These are phyloP conservation scores for Yamadazyma conglobata DNA, from an alignment of 1,139 yeast species.

Conservation along the genomic window DNA sequence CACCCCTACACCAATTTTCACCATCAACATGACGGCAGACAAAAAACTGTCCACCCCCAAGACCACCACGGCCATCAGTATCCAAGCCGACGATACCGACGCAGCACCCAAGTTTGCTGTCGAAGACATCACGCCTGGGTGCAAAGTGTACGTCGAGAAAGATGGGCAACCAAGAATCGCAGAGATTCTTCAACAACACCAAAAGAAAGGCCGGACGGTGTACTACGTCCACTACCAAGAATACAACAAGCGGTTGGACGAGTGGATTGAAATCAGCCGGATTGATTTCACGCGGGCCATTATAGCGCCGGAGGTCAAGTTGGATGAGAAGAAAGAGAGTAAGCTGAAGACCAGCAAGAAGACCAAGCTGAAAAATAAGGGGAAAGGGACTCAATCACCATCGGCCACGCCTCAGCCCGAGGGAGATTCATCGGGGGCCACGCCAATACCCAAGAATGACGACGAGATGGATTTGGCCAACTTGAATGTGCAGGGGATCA, in stretches of 20 bases:
- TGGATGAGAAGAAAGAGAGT: conserved; percentile 39
- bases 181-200: conserved; percentile 76
- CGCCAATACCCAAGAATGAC: conserved; percentile 31
- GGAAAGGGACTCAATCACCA: conserved; percentile 9
- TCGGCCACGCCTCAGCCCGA: conserved; percentile 16
- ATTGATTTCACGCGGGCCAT: conserved; percentile 69
- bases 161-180: conserved; percentile 80
- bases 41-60: no score
- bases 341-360: conserved; percentile 24
- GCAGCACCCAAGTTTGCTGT: conserved; percentile 23
- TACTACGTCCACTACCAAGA: conserved; percentile 94
- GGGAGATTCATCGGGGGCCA: conserved; percentile 18
- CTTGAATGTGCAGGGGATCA: conserved; percentile 77
- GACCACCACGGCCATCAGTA: conserved; percentile 13
- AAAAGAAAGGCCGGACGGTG: conserved; percentile 70
- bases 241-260: conserved; percentile 86
- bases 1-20: no score
- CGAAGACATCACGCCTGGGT: conserved; percentile 62
- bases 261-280: conserved; percentile 77
- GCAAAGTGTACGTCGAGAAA: conserved; percentile 76
- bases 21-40: no score
- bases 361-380: conserved; percentile 20
- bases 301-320: conserved; percentile 66
- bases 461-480: conserved; percentile 86
- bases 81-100: conserved; percentile 13